Evolutionary conservation across 495 filamentous ascomycete genomes (phyloP), one percentile per base, ranked within the genome.

Genomic region (Penicillium coprophilum): DNA sequence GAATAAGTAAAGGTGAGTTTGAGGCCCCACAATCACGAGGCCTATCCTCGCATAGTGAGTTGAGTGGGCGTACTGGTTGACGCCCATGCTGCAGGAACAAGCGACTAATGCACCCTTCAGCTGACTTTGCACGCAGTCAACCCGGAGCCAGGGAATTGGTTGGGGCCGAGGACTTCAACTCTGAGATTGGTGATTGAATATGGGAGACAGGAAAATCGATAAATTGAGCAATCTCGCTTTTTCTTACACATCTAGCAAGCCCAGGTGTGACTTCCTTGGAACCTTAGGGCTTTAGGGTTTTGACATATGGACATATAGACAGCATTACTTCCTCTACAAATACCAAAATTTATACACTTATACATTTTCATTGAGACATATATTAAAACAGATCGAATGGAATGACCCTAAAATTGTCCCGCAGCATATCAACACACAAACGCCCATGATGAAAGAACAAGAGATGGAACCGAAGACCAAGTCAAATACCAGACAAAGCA

Each of bases 31-130:
- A 27, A 27, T 50, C 56, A 58, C 63, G 60, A 56, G 57, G 13
- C 11, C 40, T 19, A 46, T 58, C 32, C 46, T 61, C 50, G 52
- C 48, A 27, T 53, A 45, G 38, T 46, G 28, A 62, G 46, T 67
- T 46, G 28, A 62, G 46, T 67, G 64, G 64, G 20, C 56, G 32
- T 13, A 65, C 46, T 67, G 64, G 64, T 30, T 54, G 45, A 55
- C 41, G 40, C 19, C 38, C 39, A 44, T 41, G 58, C 59, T 66
- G 65, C 66, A 69, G 66, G 66, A 66, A 69, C 66, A 34, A 63
- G 54, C 59, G 54, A 56, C 63, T 67, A 69, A 67, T 69, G 66
- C 64, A 62, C 51, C 52, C 10, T 60, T 69, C 66, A 69, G 66
- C 66, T 66, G 61, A 60, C 55, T 52, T 27, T 43, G 56, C 52